Percentiles rank a stretch among this genome's conserved stretches.
Conservation (phyloP, 106 monocot species). For the Posidonia australis region DNA sequence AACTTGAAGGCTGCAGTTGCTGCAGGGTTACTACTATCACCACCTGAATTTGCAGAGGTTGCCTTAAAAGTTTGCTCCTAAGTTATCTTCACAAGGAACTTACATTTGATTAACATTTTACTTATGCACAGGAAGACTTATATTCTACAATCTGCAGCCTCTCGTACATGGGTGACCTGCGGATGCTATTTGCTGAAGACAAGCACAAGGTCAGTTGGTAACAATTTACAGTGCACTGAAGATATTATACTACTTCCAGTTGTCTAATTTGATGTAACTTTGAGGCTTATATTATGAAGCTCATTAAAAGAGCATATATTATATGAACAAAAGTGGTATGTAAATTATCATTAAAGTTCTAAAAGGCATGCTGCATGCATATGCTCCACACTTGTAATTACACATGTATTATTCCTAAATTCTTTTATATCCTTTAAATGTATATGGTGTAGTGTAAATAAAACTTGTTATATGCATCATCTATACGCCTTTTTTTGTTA, state of each 20-base stretch:
- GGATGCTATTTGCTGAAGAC: constrained; percentile 98
- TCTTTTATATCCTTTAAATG: too few relatives aligned
- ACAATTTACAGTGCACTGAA: background rate
- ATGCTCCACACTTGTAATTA: too few relatives aligned
- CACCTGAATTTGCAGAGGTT: constrained; percentile 81
- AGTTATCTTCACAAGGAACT: background rate
- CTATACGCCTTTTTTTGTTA: too few relatives aligned
- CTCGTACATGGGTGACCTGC: constrained; percentile 89
- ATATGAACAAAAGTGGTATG: too few relatives aligned
- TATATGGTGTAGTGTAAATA: too few relatives aligned
- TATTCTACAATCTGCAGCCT: constrained; percentile 87
- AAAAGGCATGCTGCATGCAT: too few relatives aligned
- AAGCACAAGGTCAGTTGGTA: constrained; percentile 58
- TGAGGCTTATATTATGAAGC: too few relatives aligned
- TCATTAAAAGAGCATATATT: too few relatives aligned
- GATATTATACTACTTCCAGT: background rate
- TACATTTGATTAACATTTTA: background rate
- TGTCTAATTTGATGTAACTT: background rate
- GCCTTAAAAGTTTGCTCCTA: background rate
- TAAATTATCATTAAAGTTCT: too few relatives aligned
- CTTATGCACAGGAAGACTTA: constrained; percentile 58
- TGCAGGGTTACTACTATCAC: constrained; percentile 68
- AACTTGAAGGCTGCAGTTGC: constrained; percentile 71
- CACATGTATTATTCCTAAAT: too few relatives aligned
- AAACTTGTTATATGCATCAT: too few relatives aligned